These are phyloP conservation scores for Fusarium domesticum DNA, from an alignment of 2,329 filamentous ascomycete genomes.

Conservation along the genomic window DNA sequence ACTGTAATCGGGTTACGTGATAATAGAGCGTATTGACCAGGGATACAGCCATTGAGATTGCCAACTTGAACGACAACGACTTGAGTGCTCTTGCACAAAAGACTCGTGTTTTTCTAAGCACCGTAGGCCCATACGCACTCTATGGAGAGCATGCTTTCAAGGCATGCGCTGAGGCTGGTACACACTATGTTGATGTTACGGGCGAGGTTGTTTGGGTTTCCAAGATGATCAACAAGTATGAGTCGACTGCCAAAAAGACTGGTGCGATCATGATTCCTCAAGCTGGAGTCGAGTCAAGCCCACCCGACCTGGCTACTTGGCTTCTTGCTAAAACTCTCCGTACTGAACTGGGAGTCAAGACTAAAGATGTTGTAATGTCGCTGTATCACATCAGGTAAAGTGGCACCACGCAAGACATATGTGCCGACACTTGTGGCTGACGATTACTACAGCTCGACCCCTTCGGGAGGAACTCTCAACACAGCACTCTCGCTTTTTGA, in stretches of 20 bases:
- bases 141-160: slow-evolving; percentile 59
- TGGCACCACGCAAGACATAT: background rate
- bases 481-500: slow-evolving; percentile 63
- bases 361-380: slow-evolving; percentile 53
- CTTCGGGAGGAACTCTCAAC: slow-evolving; percentile 66
- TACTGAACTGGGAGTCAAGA: slow-evolving; percentile 47
- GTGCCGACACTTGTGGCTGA: slow-evolving; percentile 4
- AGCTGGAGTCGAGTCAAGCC: slow-evolving; percentile 59
- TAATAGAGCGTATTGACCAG: background rate
- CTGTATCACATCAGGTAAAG: slow-evolving; percentile 42
- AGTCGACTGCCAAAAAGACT: slow-evolving; percentile 47
- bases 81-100: slow-evolving; percentile 52
- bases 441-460: slow-evolving; percentile 28
- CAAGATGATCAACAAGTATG: slow-evolving; percentile 61
- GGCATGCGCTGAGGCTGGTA: slow-evolving; percentile 60
- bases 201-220: slow-evolving; percentile 58
- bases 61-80: slow-evolving; percentile 44
- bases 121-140: slow-evolving; percentile 56
- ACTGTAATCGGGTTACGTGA: background rate
- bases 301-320: slow-evolving; percentile 58
- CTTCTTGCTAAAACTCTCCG: slow-evolving; percentile 50
- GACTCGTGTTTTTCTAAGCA: slow-evolving; percentile 54
- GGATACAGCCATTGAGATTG: slow-evolving; percentile 50
- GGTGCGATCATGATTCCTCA: slow-evolving; percentile 62
- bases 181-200: slow-evolving; percentile 63